These are phyloP conservation scores for Juncus inflexus DNA, from an alignment of 176 grass and related monocot genomes.

Conservation along the genomic window DNA sequence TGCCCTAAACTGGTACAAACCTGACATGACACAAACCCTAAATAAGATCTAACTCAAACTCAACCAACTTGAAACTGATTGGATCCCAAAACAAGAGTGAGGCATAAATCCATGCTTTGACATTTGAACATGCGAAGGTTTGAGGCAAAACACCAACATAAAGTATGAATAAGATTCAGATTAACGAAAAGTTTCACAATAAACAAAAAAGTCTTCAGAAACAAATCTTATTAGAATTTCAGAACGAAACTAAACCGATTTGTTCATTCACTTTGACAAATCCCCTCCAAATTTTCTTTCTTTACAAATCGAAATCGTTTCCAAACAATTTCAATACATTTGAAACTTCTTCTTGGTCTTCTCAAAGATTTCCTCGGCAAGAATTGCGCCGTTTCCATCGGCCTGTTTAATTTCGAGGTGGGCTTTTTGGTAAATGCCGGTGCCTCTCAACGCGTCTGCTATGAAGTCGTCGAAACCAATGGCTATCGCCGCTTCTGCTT, in stretches of 20 bases:
- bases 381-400: constrained; percentile 79
- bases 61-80: no score
- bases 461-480: constrained; percentile 99
- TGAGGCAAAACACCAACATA: no score
- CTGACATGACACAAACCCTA: no score
- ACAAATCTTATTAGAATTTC: no score
- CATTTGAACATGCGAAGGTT: no score
- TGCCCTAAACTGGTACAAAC: no score
- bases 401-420: constrained; percentile 82
- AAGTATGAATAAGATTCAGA: no score
- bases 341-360: constrained; percentile 87
- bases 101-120: no score
- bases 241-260: constrained; percentile 6
- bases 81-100: no score
- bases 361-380: constrained; percentile 94
- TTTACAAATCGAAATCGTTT: not conserved
- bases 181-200: no score
- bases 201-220: no score
- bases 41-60: no score
- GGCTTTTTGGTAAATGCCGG: constrained; percentile 82
- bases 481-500: constrained; percentile 91
- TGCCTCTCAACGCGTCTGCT: constrained; percentile 87
- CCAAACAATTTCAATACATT: constrained; percentile 57
- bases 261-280: constrained; percentile 26
- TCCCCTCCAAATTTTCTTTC: constrained; percentile 6